Conservation (phyloP, 176 grass and related monocot species). For the Pontederia paniculata region DNA sequence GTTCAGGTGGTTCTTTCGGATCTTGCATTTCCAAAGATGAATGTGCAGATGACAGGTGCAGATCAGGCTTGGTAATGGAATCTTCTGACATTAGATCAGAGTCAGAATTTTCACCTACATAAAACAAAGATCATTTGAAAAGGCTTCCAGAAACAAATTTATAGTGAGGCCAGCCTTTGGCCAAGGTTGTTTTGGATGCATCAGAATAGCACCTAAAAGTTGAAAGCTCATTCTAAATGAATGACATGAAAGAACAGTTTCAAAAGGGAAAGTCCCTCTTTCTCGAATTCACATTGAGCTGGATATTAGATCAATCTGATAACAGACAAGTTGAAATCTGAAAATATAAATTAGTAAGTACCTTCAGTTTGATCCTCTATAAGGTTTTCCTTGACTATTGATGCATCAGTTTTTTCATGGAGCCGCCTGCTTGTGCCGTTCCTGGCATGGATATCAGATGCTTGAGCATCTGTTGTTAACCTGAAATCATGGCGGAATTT, state of each 20-base stretch:
- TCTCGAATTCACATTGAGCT: too few relatives aligned
- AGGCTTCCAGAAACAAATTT: conserved; percentile 6
- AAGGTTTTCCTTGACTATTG: conserved; percentile 20
- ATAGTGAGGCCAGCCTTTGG: too few relatives aligned
- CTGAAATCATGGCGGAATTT: conserved; percentile 23
- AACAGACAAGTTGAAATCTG: not conserved
- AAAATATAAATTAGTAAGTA: conserved; percentile 14
- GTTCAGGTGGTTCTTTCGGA: conserved; percentile 52
- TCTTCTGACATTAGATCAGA: conserved; percentile 19
- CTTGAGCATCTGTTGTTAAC: conserved; percentile 9
- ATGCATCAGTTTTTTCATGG: conserved; percentile 33
- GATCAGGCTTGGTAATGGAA: conserved; percentile 36
- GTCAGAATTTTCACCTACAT: conserved; percentile 30
- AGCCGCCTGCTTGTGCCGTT: conserved; percentile 25
- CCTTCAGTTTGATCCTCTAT: conserved; percentile 36
- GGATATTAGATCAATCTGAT: too few relatives aligned
- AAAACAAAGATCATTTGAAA: conserved; percentile 10
- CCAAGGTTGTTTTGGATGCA: too few relatives aligned
- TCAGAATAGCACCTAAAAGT: too few relatives aligned
- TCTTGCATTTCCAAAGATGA: conserved; percentile 48
- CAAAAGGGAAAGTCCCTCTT: too few relatives aligned
- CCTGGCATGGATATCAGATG: conserved; percentile 26
- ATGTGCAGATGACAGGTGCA: conserved; percentile 46
- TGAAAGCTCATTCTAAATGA: not conserved
- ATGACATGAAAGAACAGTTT: not conserved